Conservation (phyloP, 352 stramenopile genomes). For the Phytopythium kandeliae region DNA sequence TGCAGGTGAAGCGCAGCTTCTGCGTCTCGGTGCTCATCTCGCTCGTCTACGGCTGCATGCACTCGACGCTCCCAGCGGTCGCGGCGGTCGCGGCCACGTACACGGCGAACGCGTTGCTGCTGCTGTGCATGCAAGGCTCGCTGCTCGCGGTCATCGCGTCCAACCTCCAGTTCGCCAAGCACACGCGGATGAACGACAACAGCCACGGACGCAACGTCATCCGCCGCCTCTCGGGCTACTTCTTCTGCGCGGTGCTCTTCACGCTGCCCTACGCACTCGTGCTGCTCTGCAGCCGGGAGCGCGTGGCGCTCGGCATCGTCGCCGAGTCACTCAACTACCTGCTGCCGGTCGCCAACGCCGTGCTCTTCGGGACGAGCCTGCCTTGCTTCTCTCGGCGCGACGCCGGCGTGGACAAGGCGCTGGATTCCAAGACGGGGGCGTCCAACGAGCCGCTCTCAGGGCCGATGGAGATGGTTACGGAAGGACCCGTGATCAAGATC, state of each 20-base stretch:
- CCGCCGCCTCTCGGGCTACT: slow-evolving; percentile 48
- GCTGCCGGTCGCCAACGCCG: slow-evolving; percentile 48
- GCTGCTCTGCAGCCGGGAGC: slow-evolving; percentile 20
- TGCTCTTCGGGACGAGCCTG: slow-evolving; percentile 62
- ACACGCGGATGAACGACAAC: slow-evolving; percentile 47
- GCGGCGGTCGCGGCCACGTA: slow-evolving; percentile 19
- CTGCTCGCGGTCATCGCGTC: slow-evolving; percentile 34
- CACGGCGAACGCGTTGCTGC: slow-evolving; percentile 31
- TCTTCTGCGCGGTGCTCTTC: slow-evolving; percentile 34
- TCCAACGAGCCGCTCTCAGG: slow-evolving; percentile 10
- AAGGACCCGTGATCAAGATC: slow-evolving; percentile 57
- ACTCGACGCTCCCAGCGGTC: slow-evolving; percentile 31
- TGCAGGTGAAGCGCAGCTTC: slow-evolving; percentile 44
- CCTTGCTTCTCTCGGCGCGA: slow-evolving; percentile 26
- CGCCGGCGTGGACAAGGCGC: not conserved
- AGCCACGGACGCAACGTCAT: slow-evolving; percentile 54
- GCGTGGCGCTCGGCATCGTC: slow-evolving; percentile 30
- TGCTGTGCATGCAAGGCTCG: slow-evolving; percentile 40
- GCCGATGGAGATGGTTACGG: slow-evolving; percentile 48
- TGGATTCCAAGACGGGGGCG: slow-evolving; percentile 10
- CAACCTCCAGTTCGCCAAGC: slow-evolving; percentile 44
- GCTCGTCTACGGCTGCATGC: slow-evolving; percentile 47
- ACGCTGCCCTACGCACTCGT: slow-evolving; percentile 50
- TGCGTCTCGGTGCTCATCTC: slow-evolving; percentile 39
- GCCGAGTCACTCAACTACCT: slow-evolving; percentile 54